Conservation (phyloP, 2,329 filamentous ascomycete species). For the Raffaelea arxii region DNA sequence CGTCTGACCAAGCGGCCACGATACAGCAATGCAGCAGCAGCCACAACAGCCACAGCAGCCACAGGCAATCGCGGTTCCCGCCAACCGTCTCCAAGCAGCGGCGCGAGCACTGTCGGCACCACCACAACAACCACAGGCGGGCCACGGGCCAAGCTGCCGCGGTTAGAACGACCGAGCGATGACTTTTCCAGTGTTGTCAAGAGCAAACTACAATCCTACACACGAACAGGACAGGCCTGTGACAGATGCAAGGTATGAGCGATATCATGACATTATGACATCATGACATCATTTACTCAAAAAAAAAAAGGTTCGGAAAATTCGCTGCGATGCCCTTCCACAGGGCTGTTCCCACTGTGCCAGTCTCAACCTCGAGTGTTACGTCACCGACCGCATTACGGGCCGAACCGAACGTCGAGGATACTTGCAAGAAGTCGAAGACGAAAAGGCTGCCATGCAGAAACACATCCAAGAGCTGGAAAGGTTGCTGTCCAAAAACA, state of each 20-base stretch:
- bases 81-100: not conserved
- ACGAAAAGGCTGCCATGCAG: conserved; percentile 58
- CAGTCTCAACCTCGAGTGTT: conserved; percentile 67
- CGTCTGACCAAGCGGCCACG: not conserved
- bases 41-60: not conserved
- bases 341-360: conserved; percentile 76
- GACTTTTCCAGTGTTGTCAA: conserved; percentile 49
- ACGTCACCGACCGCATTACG: conserved; percentile 79
- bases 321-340: conserved; percentile 71
- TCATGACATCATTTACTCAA: too few species aligned
- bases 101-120: not conserved
- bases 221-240: conserved; percentile 72
- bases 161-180: conserved; percentile 36
- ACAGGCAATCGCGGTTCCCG: not conserved
- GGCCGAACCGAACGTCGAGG: conserved; percentile 71
- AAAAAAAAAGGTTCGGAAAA: conserved; percentile 79
- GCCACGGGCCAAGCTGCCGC: conserved; percentile 31
- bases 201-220: conserved; percentile 44
- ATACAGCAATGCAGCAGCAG: not conserved
- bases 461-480: conserved; percentile 60
- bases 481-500: conserved; percentile 51
- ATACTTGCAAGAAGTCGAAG: conserved; percentile 67
- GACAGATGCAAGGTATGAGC: conserved; percentile 77
- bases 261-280: too few species aligned
- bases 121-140: not conserved